Evolutionary conservation across 371 early-diverging fungal genomes (phyloP), one percentile per base, ranked within the genome.

Genomic region (Funneliformis caledonium): DNA sequence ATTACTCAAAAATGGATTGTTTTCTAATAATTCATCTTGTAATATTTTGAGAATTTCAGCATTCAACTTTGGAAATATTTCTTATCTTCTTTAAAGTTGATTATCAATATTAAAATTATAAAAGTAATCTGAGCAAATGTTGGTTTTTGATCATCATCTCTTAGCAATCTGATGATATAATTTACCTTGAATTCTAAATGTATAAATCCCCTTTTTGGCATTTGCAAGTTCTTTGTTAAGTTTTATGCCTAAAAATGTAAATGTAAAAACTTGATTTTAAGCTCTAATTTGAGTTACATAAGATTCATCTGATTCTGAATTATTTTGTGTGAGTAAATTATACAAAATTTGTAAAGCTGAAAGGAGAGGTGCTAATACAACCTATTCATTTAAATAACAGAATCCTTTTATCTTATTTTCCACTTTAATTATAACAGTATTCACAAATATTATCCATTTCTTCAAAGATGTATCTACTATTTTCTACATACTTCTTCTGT

Each of bases 181-280:
- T 26, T 26, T 0, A 26, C 26, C 26, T 26, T 26, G 0, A 26
- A 26, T 26, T 26, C 26, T 26, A 26, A 26, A 26, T 26, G 26
- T 26, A 26, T 26, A 26, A 26, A 26, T 26, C 26, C 68, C 80
- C 43, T 43, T 14, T 60, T 2, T 50, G 16, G 42, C 16, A 43
- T 79, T 76, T 2, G 74, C 72, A 73, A 14, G 8, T n/a, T 37
- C 7, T 45, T 45, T 1, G 42, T 82, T 80, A 6, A 81, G 19
- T 1, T 78, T 78, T 31, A 47, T 61, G 10, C 78, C 74, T 12
- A 82, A 4, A 6, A 75, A 78, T 42, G 61, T 75, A 52, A 78
- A 81, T 22, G 78, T 33, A 11, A 82, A 16, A 42, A 73, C 59
- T 73, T 37, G 61, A 68, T 81, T 82, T 52, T 80, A 81, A 31